These are phyloP conservation scores for Spiromastix sp. DNA, from an alignment of 2,329 filamentous ascomycete genomes.

Conservation along the genomic window DNA sequence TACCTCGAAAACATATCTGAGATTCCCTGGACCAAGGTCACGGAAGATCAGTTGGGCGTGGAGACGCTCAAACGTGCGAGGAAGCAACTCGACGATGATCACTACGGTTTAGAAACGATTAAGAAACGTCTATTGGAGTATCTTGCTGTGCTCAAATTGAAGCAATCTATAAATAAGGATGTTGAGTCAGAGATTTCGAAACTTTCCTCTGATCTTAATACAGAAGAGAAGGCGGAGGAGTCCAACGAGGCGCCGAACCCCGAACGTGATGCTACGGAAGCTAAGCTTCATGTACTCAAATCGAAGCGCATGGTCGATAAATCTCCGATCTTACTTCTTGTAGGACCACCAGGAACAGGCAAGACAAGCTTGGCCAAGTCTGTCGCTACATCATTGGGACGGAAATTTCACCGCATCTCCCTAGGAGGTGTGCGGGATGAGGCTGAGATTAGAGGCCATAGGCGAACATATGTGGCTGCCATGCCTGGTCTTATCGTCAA, in stretches of 20 bases:
- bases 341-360: slow-evolving; percentile 86
- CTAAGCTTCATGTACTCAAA: slow-evolving; percentile 65
- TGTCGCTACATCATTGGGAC: slow-evolving; percentile 78
- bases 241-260: slow-evolving; percentile 40
- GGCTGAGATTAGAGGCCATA: slow-evolving; percentile 90
- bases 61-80: slow-evolving; percentile 70
- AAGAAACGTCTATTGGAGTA: slow-evolving; percentile 96
- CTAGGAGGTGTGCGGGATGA: slow-evolving; percentile 92
- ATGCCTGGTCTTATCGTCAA: slow-evolving; percentile 95
- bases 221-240: slow-evolving; percentile 48
- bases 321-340: slow-evolving; percentile 86
- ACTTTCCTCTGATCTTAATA: slow-evolving; percentile 38
- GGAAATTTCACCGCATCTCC: slow-evolving; percentile 95
- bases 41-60: slow-evolving; percentile 73
- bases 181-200: slow-evolving; percentile 64
- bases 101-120: slow-evolving; percentile 92
- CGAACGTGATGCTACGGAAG: slow-evolving; percentile 36
- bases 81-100: slow-evolving; percentile 88
- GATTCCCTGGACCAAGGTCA: slow-evolving; percentile 80
- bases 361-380: slow-evolving; percentile 95
- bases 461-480: slow-evolving; percentile 94
- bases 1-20: slow-evolving; percentile 91
- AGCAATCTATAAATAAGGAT: slow-evolving; percentile 79
- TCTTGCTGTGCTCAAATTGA: slow-evolving; percentile 87
- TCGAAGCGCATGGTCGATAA: slow-evolving; percentile 84